Percentiles rank a stretch among this genome's conserved stretches.
Evolutionary conservation across 2,329 filamentous ascomycete species (phyloP).

Genomic region (Sporothrix luriei): DNA sequence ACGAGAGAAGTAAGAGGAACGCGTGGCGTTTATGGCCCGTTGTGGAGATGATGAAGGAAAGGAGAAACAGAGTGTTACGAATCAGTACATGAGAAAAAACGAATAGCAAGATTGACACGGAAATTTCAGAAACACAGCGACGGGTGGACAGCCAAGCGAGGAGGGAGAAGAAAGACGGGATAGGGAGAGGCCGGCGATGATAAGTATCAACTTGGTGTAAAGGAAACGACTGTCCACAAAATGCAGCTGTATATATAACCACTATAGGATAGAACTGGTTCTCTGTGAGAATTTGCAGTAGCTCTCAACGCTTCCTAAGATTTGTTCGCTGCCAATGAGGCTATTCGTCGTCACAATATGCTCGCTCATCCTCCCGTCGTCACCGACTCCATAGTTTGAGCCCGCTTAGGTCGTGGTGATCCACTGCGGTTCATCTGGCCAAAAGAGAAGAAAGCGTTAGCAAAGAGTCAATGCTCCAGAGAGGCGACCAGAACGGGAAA

Average conservation of each 20-base stretch:
- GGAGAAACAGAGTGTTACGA: neutral
- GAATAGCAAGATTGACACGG: neutral
- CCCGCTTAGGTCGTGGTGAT: neutral
- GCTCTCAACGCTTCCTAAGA: neutral
- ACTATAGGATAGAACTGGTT: neutral
- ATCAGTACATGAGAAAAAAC: neutral
- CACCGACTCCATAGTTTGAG: conserved; percentile 16
- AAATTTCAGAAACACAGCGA: conserved; percentile 7
- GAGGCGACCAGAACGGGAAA: neutral
- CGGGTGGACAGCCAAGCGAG: neutral
- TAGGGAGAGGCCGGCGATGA: neutral
- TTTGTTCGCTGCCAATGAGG: conserved; percentile 11
- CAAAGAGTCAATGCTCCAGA: neutral
- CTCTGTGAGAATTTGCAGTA: neutral
- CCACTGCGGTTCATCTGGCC: neutral
- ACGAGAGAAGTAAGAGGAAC: neutral
- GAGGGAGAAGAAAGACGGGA: conserved; percentile 18
- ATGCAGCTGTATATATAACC: too few species aligned
- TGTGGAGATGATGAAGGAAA: neutral
- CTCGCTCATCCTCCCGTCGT: conserved; percentile 2
- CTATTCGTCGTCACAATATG: conserved; percentile 20
- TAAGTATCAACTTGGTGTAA: neutral
- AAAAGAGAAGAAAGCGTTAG: neutral
- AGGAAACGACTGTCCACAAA: neutral
- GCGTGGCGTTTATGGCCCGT: conserved; percentile 10